Percentiles rank a stretch among this genome's conserved stretches.
Conservation (phyloP, 75 land plant genomes). For the Pinus tabuliformis region DNA sequence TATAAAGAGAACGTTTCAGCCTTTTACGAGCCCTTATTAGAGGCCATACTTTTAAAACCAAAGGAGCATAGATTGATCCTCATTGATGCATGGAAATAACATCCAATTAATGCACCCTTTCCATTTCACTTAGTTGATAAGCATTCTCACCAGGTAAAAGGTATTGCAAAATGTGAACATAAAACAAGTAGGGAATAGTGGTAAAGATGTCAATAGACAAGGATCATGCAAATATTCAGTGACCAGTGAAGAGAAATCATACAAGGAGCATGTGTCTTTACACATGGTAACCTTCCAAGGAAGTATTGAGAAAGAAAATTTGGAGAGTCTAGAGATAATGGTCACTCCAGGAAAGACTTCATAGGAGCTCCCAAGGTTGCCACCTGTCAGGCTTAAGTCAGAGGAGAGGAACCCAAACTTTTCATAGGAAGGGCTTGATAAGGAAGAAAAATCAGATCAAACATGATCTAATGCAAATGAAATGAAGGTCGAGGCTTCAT, state of each 20-base stretch:
- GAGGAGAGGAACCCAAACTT: conserved; percentile 50
- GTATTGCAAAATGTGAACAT: conserved; percentile 6
- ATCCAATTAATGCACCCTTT: conserved; percentile 37
- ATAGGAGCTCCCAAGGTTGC: conserved; percentile 76
- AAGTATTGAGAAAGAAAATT: conserved; percentile 13
- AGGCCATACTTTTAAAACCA: conserved; percentile 28
- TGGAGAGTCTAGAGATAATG: conserved; percentile 16
- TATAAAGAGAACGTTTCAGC: conserved; percentile 1
- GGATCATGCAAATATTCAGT: conserved; percentile 12
- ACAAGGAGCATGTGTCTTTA: conserved; percentile 26
- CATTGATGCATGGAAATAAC: conserved; percentile 26
- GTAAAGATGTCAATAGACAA: conserved; percentile 26
- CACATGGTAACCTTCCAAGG: conserved; percentile 22
- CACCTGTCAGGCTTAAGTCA: conserved; percentile 84
- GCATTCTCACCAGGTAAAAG: conserved; percentile 13
- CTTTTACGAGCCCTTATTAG: conserved; percentile 17
- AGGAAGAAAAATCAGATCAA: conserved; percentile 39
- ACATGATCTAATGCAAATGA: conserved; percentile 29
- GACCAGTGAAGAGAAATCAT: conserved; percentile 24
- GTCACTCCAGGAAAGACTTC: conserved; percentile 30
- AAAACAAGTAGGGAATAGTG: conserved; percentile 12
- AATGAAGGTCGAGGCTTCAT: conserved; percentile 32
- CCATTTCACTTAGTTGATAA: conserved; percentile 31
- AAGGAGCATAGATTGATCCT: conserved; percentile 12
- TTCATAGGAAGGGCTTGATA: conserved; percentile 35